phyloP scores from a whole-genome alignment of 2,329 filamentous ascomycete genomes.

The Scedosporium apiospermum region DNA sequence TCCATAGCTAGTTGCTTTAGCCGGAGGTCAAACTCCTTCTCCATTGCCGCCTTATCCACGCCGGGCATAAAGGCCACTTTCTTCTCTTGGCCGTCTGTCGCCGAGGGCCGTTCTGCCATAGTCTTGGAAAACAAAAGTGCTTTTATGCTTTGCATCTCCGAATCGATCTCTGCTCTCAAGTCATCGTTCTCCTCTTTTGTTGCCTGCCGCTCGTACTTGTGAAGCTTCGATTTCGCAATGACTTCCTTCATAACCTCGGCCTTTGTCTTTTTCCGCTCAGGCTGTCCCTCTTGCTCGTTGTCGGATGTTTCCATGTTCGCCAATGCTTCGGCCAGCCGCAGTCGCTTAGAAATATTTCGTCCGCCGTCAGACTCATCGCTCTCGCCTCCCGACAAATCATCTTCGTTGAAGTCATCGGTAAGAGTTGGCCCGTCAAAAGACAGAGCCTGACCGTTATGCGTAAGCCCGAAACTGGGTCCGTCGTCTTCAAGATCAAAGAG shows the following conservation, averaged over 20 bases:
- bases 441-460: constrained; percentile 73
- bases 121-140: constrained; percentile 53
- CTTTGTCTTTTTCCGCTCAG: constrained; percentile 85
- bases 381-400: constrained; percentile 56
- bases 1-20: constrained; percentile 78
- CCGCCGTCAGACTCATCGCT: constrained; percentile 46
- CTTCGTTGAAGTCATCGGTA: constrained; percentile 71
- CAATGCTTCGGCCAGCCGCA: constrained; percentile 34
- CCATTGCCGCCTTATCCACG: constrained; percentile 58
- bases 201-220: constrained; percentile 91
- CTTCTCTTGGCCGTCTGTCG: constrained; percentile 2
- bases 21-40: constrained; percentile 80
- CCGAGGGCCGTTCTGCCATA: constrained; percentile 15
- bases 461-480: constrained; percentile 58
- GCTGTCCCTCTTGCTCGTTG: constrained; percentile 45
- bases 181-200: constrained; percentile 91
- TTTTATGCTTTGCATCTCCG: constrained; percentile 70
- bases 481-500: constrained; percentile 89
- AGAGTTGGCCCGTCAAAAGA: constrained; percentile 48
- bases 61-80: constrained; percentile 16
- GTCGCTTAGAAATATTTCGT: constrained; percentile 44
- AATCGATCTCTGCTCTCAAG: constrained; percentile 72
- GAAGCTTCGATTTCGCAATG: constrained; percentile 90
- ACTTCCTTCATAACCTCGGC: constrained; percentile 97
- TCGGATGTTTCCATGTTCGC: constrained; percentile 38